These are phyloP conservation scores for Sarocladiaceae sp. DNA, from an alignment of 2,329 filamentous ascomycete genomes.

Conservation along the genomic window DNA sequence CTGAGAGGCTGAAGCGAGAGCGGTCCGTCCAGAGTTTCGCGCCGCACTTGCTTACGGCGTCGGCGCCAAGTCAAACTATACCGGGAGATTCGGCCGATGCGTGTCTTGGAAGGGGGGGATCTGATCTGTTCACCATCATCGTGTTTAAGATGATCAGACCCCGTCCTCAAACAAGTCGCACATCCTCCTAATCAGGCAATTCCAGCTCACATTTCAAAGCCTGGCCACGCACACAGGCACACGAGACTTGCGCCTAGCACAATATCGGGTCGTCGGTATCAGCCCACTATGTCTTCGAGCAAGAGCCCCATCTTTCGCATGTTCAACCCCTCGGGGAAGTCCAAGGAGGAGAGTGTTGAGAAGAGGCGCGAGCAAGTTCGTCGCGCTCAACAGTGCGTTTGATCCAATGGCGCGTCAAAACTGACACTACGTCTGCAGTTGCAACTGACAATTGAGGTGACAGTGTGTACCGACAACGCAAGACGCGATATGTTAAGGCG, in stretches of 20 bases:
- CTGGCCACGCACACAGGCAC: too few species aligned
- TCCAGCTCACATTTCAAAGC: background rate
- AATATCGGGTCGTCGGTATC: too few species aligned
- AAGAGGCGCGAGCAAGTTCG: slow-evolving; percentile 9
- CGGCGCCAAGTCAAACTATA: background rate
- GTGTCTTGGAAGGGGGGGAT: too few species aligned
- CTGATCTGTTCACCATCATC: too few species aligned
- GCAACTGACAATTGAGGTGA: too few species aligned
- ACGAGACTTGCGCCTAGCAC: too few species aligned
- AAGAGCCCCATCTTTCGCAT: slow-evolving; percentile 8
- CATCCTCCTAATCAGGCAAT: background rate
- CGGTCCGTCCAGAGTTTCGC: too few species aligned
- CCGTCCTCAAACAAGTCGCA: too few species aligned
- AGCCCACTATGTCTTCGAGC: slow-evolving; percentile 1
- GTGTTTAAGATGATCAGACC: too few species aligned
- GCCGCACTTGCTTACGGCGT: too few species aligned
- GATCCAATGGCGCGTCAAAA: background rate
- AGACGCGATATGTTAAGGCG: slow-evolving; percentile 7
- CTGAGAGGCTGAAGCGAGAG: too few species aligned
- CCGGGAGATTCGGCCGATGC: slow-evolving; percentile 1
- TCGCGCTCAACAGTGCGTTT: slow-evolving; percentile 6
- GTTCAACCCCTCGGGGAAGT: slow-evolving; percentile 4
- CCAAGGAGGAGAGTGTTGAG: slow-evolving; percentile 10
- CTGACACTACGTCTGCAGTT: background rate
- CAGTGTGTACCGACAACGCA: slow-evolving; percentile 8